A percentile compares a stretch with the other conserved stretches of the same genome.
Evolutionary conservation across 2,329 filamentous ascomycete genomes (phyloP).

Genomic region (Neodidymelliopsis sp.): DNA sequence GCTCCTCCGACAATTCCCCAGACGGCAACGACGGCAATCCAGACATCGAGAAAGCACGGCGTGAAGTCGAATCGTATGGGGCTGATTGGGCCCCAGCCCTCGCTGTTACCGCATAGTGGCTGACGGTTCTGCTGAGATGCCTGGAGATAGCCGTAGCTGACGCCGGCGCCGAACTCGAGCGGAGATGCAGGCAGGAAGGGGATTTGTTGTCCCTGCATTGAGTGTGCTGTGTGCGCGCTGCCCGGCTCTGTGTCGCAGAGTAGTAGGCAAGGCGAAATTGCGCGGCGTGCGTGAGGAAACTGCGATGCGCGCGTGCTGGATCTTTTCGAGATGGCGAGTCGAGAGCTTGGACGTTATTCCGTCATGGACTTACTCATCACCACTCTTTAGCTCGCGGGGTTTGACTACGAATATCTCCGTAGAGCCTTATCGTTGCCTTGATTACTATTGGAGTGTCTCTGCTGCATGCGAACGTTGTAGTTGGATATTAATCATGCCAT

Average conservation of each 20-base stretch:
- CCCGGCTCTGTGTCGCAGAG: conserved; percentile 38
- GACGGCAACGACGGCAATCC: conserved; percentile 77
- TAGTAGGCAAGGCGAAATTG: conserved; percentile 20
- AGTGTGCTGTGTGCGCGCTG: conserved; percentile 27
- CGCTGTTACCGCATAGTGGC: conserved; percentile 83
- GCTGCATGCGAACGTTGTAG: too few species aligned
- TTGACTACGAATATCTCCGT: too few species aligned
- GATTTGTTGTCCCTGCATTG: conserved; percentile 50
- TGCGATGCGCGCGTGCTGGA: conserved; percentile 9
- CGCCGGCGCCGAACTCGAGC: conserved; percentile 19
- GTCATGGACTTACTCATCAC: conserved; percentile 14
- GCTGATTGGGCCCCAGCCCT: conserved; percentile 96
- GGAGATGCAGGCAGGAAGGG: conserved; percentile 41
- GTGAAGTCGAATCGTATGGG: conserved; percentile 90
- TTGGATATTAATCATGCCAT: too few species aligned
- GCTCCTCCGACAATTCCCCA: conserved; percentile 82
- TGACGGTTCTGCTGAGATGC: conserved; percentile 59
- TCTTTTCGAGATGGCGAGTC: conserved; percentile 8
- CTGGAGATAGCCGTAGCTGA: conserved; percentile 62
- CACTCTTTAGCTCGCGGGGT: conserved; percentile 7
- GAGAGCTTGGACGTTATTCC: conserved; percentile 17
- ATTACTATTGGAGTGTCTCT: too few species aligned
- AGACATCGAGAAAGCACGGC: conserved; percentile 94
- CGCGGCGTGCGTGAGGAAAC: conserved; percentile 11
- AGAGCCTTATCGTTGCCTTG: too few species aligned